phyloP scores from a whole-genome alignment of 768 basidiomycete species.

The Mycena galopus region DNA sequence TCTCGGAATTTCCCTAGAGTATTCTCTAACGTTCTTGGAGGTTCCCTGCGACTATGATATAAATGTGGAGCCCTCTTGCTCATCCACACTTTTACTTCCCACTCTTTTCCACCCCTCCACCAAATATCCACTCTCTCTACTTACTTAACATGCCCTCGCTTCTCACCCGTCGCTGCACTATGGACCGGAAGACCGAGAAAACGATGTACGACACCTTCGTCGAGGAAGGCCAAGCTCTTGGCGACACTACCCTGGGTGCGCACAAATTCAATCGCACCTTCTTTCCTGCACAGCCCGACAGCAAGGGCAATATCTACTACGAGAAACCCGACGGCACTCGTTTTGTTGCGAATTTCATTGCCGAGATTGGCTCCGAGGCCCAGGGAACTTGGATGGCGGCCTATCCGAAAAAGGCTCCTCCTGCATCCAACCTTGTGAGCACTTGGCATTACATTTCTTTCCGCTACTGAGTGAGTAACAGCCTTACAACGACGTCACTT shows the following conservation, averaged over 20 bases:
- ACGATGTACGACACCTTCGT: not conserved
- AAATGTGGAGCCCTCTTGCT: not conserved
- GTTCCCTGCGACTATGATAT: not conserved
- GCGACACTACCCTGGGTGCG: not conserved
- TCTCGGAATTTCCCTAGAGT: constrained; percentile 6
- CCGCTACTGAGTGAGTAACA: not conserved
- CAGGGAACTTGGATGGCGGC: constrained; percentile 21
- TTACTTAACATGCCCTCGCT: not conserved
- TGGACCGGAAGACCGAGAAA: not conserved
- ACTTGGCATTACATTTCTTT: not conserved
- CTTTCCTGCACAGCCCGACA: not conserved
- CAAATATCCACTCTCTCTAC: no score
- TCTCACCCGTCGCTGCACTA: not conserved
- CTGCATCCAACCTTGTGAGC: not conserved
- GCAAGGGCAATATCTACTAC: constrained; percentile 6
- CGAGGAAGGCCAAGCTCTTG: not conserved
- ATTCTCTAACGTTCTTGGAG: not conserved
- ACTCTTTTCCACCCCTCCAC: not conserved
- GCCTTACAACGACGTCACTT: not conserved
- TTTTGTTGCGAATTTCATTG: constrained; percentile 12
- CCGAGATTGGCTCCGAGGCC: constrained; percentile 19
- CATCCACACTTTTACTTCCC: not conserved
- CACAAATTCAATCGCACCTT: not conserved
- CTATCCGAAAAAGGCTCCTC: not conserved
- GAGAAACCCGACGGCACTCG: not conserved